These are phyloP conservation scores for Modicella reniformis DNA, from an alignment of 371 early-diverging fungal genomes.

Conservation along the genomic window DNA sequence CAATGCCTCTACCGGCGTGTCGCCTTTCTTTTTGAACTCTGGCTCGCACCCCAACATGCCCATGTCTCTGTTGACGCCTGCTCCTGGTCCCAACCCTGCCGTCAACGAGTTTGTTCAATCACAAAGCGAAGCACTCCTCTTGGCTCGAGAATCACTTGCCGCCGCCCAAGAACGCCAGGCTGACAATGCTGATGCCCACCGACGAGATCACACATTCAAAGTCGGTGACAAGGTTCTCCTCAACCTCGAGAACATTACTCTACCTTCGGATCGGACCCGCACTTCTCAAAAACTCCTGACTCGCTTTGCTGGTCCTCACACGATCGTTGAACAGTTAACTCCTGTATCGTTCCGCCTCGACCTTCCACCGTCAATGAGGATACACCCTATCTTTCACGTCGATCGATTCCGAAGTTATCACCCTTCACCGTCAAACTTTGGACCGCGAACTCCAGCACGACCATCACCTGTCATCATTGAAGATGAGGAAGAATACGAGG, in stretches of 20 bases:
- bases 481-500: conserved; percentile 10
- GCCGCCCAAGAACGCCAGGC: conserved; percentile 15
- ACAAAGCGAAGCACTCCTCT: background rate
- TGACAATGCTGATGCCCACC: background rate
- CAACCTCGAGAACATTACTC: conserved; percentile 8
- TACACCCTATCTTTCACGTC: conserved; percentile 8
- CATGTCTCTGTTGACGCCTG: background rate
- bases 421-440: background rate
- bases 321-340: conserved; percentile 5
- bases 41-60: conserved; percentile 46
- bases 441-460: background rate
- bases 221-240: conserved; percentile 19
- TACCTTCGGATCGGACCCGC: background rate
- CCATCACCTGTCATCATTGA: conserved; percentile 6
- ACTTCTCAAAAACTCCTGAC: conserved; percentile 10
- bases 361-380: conserved; percentile 4
- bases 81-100: background rate
- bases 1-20: conserved; percentile 41
- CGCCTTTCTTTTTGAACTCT: conserved; percentile 47
- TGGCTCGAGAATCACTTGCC: conserved; percentile 1
- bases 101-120: background rate
- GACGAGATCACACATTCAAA: background rate
- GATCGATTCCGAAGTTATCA: conserved; percentile 7
- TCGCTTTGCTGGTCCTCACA: conserved; percentile 1
- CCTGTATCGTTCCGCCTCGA: conserved; percentile 10